phyloP scores from a whole-genome alignment of 768 basidiomycete species.

The Antrodiella citrinella region DNA sequence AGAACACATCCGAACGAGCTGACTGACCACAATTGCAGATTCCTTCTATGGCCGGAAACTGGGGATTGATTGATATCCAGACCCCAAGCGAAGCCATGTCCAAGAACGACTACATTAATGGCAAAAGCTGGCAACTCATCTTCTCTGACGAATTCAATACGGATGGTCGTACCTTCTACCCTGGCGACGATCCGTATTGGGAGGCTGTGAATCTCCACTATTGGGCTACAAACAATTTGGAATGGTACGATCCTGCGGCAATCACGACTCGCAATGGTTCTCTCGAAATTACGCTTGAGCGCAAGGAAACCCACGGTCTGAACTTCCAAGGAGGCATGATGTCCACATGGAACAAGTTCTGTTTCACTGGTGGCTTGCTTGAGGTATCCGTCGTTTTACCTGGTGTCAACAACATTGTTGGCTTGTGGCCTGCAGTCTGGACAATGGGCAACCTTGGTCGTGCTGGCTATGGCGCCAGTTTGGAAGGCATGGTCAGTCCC shows the following conservation, averaged over 20 bases:
- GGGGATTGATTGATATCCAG: constrained; percentile 53
- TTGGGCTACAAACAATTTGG: constrained; percentile 43
- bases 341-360: constrained; percentile 73
- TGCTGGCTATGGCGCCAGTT: constrained; percentile 61
- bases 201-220: constrained; percentile 39
- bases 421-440: constrained; percentile 51
- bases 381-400: constrained; percentile 59
- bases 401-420: constrained; percentile 54
- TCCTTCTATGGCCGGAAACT: constrained; percentile 53
- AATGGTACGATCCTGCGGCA: constrained; percentile 84
- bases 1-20: too few relatives aligned
- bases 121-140: constrained; percentile 59
- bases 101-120: constrained; percentile 50
- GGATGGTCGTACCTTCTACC: constrained; percentile 75
- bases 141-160: constrained; percentile 88
- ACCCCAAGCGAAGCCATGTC: constrained; percentile 51
- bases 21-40: constrained; percentile 37
- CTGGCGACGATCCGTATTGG: constrained; percentile 58
- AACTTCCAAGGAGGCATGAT: constrained; percentile 38
- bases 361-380: constrained; percentile 78
- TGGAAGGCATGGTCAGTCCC: constrained; percentile 39
- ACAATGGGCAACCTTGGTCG: constrained; percentile 55
- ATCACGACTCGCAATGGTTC: constrained; percentile 33
- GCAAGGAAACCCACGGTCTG: constrained; percentile 40
- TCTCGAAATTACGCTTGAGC: constrained; percentile 44